Percentiles rank a stretch among this genome's conserved stretches.
Conservation (phyloP, 2,329 filamentous ascomycete species). For the Hymenoscyphus occultus region DNA sequence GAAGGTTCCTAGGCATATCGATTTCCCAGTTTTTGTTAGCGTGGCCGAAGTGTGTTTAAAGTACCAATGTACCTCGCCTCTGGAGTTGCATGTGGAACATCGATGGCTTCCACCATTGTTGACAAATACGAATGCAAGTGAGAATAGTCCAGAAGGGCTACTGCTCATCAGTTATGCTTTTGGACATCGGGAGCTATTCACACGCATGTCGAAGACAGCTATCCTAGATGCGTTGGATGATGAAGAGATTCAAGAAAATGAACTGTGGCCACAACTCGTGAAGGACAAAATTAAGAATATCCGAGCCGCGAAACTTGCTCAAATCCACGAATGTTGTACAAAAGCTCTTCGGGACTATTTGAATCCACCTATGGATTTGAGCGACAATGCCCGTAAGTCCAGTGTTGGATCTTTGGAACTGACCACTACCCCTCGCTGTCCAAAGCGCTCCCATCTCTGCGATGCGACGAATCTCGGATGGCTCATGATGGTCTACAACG, state of each 20-base stretch:
- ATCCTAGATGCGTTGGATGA: conserved; percentile 47
- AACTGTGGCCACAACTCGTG: conserved; percentile 46
- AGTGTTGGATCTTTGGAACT: conserved; percentile 33
- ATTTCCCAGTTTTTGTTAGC: conserved; percentile 49
- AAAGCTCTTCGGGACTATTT: conserved; percentile 47
- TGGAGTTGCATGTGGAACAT: conserved; percentile 50
- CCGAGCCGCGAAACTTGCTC: conserved; percentile 48
- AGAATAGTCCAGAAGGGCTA: conserved; percentile 49
- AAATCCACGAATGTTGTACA: conserved; percentile 47
- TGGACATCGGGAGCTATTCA: conserved; percentile 48
- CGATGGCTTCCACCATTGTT: conserved; percentile 53
- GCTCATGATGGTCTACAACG: conserved; percentile 51
- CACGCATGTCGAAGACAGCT: conserved; percentile 47
- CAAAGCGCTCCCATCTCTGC: conserved; percentile 48
- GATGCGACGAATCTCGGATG: conserved; percentile 53
- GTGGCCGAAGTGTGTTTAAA: conserved; percentile 50
- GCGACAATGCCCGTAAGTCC: conserved; percentile 17
- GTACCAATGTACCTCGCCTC: conserved; percentile 50
- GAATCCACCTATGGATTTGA: conserved; percentile 23
- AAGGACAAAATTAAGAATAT: conserved; percentile 49
- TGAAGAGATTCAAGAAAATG: conserved; percentile 42
- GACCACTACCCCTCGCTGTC: conserved; percentile 45
- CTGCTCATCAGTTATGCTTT: conserved; percentile 53
- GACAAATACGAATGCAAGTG: conserved; percentile 43
- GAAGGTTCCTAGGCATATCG: conserved; percentile 45